Percentiles rank a stretch among this genome's conserved stretches.
phyloP scores from a whole-genome alignment of 441 rosid genomes.

The Erysimum cheiri region DNA sequence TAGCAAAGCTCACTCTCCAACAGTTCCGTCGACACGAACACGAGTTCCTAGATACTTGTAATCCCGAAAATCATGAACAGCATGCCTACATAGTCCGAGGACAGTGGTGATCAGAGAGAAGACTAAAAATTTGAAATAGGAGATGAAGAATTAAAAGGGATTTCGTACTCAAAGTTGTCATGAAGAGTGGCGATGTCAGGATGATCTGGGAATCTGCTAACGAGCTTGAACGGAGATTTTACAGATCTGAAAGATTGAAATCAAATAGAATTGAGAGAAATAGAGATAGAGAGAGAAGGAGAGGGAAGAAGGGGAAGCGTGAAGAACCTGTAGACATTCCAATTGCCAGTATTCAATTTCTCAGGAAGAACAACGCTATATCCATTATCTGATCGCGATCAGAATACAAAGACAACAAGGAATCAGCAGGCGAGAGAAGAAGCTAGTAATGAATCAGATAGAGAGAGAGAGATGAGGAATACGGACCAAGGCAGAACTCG shows the following conservation, averaged over 20 bases:
- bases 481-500: constrained; percentile 75
- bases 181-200: constrained; percentile 93
- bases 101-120: constrained; percentile 6
- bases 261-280: neutral
- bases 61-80: constrained; percentile 80
- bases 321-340: constrained; percentile 92
- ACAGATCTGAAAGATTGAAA: constrained; percentile 67
- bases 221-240: constrained; percentile 77
- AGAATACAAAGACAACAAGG: neutral
- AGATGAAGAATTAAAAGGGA: neutral
- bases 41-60: constrained; percentile 93
- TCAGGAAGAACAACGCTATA: constrained; percentile 96
- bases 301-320: neutral
- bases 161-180: constrained; percentile 88
- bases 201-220: constrained; percentile 79
- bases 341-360: constrained; percentile 85
- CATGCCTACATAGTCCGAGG: constrained; percentile 56
- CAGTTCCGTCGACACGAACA: constrained; percentile 86
- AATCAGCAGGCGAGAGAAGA: constrained; percentile 14
- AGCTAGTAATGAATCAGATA: neutral
- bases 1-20: constrained; percentile 82
- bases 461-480: constrained; percentile 8
- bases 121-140: constrained; percentile 7
- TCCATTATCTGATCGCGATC: constrained; percentile 69
- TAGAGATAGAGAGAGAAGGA: neutral